Base-by-base conservation (phyloP, 352 stramenopile genomes). In the Phytophthora palmivora region DNA sequence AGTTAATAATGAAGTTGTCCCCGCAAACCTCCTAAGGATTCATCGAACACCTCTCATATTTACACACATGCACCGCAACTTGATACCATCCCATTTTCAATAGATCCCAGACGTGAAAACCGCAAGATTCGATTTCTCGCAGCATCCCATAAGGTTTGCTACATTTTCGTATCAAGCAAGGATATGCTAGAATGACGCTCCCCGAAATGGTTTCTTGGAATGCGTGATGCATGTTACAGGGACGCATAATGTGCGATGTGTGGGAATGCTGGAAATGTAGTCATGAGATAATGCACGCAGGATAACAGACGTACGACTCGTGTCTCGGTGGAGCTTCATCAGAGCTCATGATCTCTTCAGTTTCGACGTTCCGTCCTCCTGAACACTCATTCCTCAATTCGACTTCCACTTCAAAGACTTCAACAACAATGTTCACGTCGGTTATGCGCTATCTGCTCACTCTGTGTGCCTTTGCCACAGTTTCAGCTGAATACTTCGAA, bases 401-500 rank as follows among this genome's bases (percentile, higher is more conserved):
- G 26, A n/a, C 36, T 51, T 53, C 48, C 50, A 30, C 62, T 15
- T 32, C 18, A 34, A 49, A 37, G 22, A 33, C 33, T 28, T 19
- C 9, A 44, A 32, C 12, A 12, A 44, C 42, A 2, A 69, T 69
- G 53, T 19, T 64, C 30, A 59, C 22, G 21, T 49, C 22, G 9
- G 18, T 12, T 18, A 46, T 55, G 32, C 45, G 54, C 16, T 5
- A 45, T 50, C 32, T 66, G 2, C 30, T 48, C 16, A 12, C 43
- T 6, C 32, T 67, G 19, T 43, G 19, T 24, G 16, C 32, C 24
- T 33, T 43, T 15, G 37, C 28, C 7, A 45, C 38, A 4, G 11
- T 18, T 28, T 60, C 64, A 16, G 46, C 64, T 12, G 58, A 68
- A 28, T 64, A 49, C 26, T 82, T 72, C 37, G 37, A 57, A 37